Conservation (phyloP, 768 basidiomycete genomes). For the Lactifluus piperatus region DNA sequence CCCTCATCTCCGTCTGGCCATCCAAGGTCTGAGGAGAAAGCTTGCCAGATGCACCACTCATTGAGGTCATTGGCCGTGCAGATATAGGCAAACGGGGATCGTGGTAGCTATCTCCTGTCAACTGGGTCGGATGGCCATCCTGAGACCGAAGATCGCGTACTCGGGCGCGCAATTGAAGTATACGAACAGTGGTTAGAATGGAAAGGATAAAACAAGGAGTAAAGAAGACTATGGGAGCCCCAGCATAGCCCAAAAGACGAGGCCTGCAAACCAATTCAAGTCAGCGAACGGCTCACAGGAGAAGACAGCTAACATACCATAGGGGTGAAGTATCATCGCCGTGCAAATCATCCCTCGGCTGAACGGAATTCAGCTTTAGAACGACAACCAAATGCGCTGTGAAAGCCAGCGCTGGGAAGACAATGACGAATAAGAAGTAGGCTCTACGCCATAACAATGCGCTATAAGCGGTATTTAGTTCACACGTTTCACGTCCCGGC, state of each 20-base stretch:
- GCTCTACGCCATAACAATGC: conserved; percentile 40
- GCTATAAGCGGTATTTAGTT: conserved; percentile 24
- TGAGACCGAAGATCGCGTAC: neutral
- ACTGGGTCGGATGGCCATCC: neutral
- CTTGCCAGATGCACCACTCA: neutral
- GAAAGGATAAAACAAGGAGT: conserved; percentile 48
- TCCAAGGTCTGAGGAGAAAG: neutral
- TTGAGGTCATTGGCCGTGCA: neutral
- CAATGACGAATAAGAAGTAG: conserved; percentile 37
- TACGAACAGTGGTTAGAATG: conserved; percentile 31
- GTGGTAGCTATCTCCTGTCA: neutral
- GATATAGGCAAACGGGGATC: neutral
- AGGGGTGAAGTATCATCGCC: conserved; percentile 52
- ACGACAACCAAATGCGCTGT: conserved; percentile 36
- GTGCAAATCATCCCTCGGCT: conserved; percentile 42
- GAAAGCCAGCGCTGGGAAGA: conserved; percentile 41
- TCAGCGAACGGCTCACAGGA: neutral
- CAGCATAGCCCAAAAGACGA: conserved; percentile 56
- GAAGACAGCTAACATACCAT: conserved; percentile 36
- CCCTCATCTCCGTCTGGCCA: neutral
- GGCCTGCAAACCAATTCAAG: conserved; percentile 36
- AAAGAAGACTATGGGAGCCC: conserved; percentile 40
- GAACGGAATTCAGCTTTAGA: conserved; percentile 36
- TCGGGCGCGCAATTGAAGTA: neutral
- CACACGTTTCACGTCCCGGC: neutral